Evolutionary conservation across 2,329 filamentous ascomycete genomes (phyloP).

Genomic region (Hypoxylon sp.): DNA sequence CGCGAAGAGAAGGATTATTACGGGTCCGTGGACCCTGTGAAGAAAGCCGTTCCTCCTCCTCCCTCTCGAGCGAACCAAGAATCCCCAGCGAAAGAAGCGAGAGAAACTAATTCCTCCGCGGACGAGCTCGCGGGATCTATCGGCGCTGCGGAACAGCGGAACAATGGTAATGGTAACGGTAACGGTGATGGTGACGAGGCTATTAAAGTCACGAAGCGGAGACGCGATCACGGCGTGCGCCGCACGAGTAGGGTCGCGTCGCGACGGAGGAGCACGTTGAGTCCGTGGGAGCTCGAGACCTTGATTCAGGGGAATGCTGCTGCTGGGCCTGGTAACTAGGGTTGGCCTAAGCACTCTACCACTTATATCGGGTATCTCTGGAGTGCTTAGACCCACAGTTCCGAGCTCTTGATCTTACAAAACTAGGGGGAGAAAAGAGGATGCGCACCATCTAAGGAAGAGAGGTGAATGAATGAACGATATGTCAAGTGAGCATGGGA

Average conservation of each 20-base stretch:
- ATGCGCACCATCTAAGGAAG: background rate
- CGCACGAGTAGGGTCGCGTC: slow-evolving; percentile 70
- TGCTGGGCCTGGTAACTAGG: background rate
- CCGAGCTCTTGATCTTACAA: no score
- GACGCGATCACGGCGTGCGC: slow-evolving; percentile 66
- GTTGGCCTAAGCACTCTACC: background rate
- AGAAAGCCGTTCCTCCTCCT: slow-evolving; percentile 39
- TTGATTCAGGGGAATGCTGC: slow-evolving; percentile 68
- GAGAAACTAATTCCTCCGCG: background rate
- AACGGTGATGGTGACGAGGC: slow-evolving; percentile 14
- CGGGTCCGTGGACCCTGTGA: slow-evolving; percentile 49
- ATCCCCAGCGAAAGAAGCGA: background rate
- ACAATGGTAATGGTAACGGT: slow-evolving; percentile 1
- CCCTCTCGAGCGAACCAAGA: background rate
- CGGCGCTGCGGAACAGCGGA: background rate
- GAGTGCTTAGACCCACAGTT: no score
- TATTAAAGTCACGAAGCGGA: slow-evolving; percentile 60
- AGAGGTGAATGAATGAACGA: slow-evolving; percentile 1
- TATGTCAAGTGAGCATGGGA: background rate
- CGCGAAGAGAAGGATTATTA: slow-evolving; percentile 22
- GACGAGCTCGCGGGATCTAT: slow-evolving; percentile 31
- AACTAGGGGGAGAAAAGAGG: background rate
- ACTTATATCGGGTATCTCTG: no score
- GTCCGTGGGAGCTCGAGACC: slow-evolving; percentile 80
- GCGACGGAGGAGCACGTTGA: slow-evolving; percentile 80